Conservation (phyloP, 2,329 filamentous ascomycete genomes). For the Juglanconis juglandina region DNA sequence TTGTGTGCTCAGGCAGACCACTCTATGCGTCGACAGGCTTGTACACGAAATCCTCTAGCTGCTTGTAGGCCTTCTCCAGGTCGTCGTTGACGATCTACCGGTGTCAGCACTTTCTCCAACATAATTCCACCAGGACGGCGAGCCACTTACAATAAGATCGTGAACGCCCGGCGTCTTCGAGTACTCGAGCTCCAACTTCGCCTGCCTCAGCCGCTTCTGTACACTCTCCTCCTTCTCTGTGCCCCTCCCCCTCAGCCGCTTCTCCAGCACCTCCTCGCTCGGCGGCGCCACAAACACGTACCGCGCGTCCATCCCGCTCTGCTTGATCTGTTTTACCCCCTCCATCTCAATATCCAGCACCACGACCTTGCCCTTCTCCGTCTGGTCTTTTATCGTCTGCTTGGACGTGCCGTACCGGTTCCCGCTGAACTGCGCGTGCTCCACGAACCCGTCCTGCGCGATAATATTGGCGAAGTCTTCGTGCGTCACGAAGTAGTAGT, state of each 20-base stretch:
- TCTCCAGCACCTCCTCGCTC: slow-evolving; percentile 68
- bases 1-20: background rate
- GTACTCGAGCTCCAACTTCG: slow-evolving; percentile 71
- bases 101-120: background rate
- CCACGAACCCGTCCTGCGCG: slow-evolving; percentile 71
- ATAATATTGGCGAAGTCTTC: slow-evolving; percentile 67
- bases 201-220: slow-evolving; percentile 66
- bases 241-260: slow-evolving; percentile 67
- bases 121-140: background rate
- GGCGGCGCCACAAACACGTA: slow-evolving; percentile 86
- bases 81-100: slow-evolving; percentile 36
- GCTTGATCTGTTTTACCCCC: slow-evolving; percentile 91
- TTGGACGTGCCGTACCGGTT: slow-evolving; percentile 87
- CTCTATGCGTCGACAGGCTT: slow-evolving; percentile 23
- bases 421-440: slow-evolving; percentile 77
- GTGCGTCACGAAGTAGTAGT: slow-evolving; percentile 76
- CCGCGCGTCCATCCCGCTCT: slow-evolving; percentile 67
- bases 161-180: slow-evolving; percentile 62
- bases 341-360: slow-evolving; percentile 98
- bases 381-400: slow-evolving; percentile 72
- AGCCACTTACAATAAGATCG: slow-evolving; percentile 27
- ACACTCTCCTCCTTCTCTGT: slow-evolving; percentile 76
- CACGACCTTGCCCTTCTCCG: slow-evolving; percentile 67
- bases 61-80: slow-evolving; percentile 48
- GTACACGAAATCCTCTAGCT: slow-evolving; percentile 50